phyloP scores from a whole-genome alignment of 1,284 basidiomycete genomes.

The Rhodotorula sp. region DNA sequence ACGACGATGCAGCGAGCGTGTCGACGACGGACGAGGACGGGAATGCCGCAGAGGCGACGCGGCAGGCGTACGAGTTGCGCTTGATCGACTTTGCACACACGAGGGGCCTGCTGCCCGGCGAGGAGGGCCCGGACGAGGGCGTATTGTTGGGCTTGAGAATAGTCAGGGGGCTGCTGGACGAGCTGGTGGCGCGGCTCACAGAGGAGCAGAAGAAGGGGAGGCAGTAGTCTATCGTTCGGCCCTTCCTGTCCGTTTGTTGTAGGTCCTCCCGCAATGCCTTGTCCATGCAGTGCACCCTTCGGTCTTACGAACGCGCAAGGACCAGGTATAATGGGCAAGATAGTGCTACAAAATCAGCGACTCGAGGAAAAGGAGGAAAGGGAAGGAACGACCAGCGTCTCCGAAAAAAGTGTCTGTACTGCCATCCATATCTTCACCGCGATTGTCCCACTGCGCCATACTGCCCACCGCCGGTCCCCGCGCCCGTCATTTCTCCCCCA shows the following conservation, averaged over 20 bases:
- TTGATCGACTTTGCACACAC: slow-evolving; percentile 96
- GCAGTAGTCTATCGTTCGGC: too few relatives aligned
- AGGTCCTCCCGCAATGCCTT: neutral
- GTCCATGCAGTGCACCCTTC: too few relatives aligned
- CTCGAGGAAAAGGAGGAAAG: too few relatives aligned
- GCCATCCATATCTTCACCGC: neutral
- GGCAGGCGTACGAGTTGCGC: slow-evolving; percentile 66
- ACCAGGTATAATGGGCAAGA: too few relatives aligned
- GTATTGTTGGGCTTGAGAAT: slow-evolving; percentile 72
- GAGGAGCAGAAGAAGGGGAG: neutral
- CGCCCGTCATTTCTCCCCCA: neutral
- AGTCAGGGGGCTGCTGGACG: slow-evolving; percentile 62
- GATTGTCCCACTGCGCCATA: slow-evolving; percentile 2
- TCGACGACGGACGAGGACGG: slow-evolving; percentile 48
- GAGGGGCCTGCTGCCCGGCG: slow-evolving; percentile 59
- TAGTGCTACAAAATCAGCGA: too few relatives aligned
- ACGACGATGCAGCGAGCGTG: slow-evolving; percentile 47
- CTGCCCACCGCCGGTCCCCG: neutral
- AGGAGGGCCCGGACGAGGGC: slow-evolving; percentile 75
- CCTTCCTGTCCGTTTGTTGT: neutral
- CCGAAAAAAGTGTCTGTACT: neutral
- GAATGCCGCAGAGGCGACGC: slow-evolving; percentile 51
- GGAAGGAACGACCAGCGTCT: neutral
- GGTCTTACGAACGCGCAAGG: too few relatives aligned
- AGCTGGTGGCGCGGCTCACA: slow-evolving; percentile 49